Base-by-base conservation (phyloP, 768 basidiomycete genomes). In the Mycena amicta region DNA sequence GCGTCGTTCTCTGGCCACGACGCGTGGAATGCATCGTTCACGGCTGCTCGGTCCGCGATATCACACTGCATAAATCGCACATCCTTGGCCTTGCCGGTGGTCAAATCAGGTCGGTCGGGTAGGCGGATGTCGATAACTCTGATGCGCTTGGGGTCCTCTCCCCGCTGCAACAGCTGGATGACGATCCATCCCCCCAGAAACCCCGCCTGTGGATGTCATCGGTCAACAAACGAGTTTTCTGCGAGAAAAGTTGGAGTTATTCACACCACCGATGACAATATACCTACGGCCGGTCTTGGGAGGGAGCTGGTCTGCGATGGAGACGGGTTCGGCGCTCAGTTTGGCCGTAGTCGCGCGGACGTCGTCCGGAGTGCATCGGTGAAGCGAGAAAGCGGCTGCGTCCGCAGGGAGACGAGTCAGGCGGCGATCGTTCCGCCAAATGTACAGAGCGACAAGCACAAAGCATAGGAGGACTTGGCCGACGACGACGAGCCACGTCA, bases 111-210 rank as follows among this genome's bases (percentile, higher is more conserved):
- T 16, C 86, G 84, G 25, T 77, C 75, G 0, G 90, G 89, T 1
- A 76, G 67, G n/a, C 81, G 80, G 37, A 92, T 76, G 69, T 92
- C 90, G 30, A 92, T 64, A 2, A 92, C 72, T 16, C 90, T 79
- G 16, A 92, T 90, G 15, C 73, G 75, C 37, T 72, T 75, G 0
- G 87, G 84, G 59, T 89, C 80, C 70, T 92, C 90, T 1, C 90
- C 90, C 2, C 90, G 83, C 52, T 84, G 76, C 3, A 92, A 57
- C 2, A 92, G 75, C 43, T 89, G 83, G 0, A 83, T 74, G 3
- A 87, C 85, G 33, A 92, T 85, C 90, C 90, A 92, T 5, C 88
- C 87, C 13, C 90, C 90, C 3, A 91, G 71, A 58, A 91, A 90
- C 1, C 90, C 90, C 3, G 84, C 83, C 89, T 90, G 47, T 26